phyloP scores from a whole-genome alignment of 2,329 filamentous ascomycete genomes.

The Calonectria pauciramosa region DNA sequence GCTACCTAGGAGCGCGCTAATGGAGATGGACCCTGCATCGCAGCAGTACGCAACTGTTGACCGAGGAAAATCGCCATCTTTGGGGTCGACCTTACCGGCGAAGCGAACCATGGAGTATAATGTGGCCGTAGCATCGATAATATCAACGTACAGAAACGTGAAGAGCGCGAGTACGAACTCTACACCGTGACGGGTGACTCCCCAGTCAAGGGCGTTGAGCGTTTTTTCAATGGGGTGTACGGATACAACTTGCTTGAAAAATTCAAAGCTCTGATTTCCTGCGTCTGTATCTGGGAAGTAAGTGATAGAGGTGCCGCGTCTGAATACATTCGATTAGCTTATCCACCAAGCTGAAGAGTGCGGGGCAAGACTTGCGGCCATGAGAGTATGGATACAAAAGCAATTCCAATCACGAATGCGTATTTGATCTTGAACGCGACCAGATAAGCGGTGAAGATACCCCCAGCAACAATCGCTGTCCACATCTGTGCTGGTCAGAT shows the following conservation, averaged over 20 bases:
- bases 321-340: neutral
- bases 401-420: constrained; percentile 82
- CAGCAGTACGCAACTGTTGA: constrained; percentile 81
- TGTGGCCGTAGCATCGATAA: constrained; percentile 79
- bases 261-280: constrained; percentile 78
- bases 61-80: constrained; percentile 81
- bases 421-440: constrained; percentile 87
- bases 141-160: constrained; percentile 81
- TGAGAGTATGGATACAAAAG: constrained; percentile 84
- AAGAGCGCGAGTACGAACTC: constrained; percentile 82
- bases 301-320: constrained; percentile 72
- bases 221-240: constrained; percentile 80
- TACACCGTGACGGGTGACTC: constrained; percentile 72
- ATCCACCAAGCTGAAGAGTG: fast-evolving
- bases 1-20: constrained; percentile 74
- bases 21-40: constrained; percentile 75
- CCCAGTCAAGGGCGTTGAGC: constrained; percentile 78
- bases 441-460: constrained; percentile 79
- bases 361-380: constrained; percentile 73
- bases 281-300: constrained; percentile 79
- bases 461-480: constrained; percentile 85
- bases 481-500: constrained; percentile 63
- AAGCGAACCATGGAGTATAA: constrained; percentile 82
- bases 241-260: constrained; percentile 84
- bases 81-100: constrained; percentile 70